phyloP scores from a whole-genome alignment of 1,284 basidiomycete genomes.

The Entoloma clypeatum region DNA sequence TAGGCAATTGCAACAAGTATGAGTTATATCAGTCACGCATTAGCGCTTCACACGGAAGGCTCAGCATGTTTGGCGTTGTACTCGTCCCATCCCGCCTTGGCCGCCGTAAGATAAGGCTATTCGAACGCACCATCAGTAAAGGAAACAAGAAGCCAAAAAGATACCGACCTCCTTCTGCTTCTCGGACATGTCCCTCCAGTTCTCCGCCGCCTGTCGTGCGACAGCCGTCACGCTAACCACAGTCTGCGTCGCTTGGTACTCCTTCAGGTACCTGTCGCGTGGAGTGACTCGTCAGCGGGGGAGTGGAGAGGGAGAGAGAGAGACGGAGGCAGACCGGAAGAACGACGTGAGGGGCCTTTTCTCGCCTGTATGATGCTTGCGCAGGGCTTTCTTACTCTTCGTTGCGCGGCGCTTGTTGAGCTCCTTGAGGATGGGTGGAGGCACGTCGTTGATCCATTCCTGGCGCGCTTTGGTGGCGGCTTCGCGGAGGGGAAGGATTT shows the following conservation, averaged over 20 bases:
- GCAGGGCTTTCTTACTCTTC: constrained; percentile 6
- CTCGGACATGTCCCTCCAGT: constrained; percentile 5
- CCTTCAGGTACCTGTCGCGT: constrained; percentile 5
- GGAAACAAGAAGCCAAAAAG: background rate
- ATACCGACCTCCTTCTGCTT: constrained; percentile 10
- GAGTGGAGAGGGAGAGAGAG: background rate
- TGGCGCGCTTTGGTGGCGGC: constrained; percentile 1
- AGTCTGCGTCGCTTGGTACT: background rate
- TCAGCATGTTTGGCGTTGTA: too few relatives aligned
- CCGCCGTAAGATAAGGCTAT: too few relatives aligned
- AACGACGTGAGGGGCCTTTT: constrained; percentile 3
- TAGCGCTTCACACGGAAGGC: too few relatives aligned
- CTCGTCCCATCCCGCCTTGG: too few relatives aligned
- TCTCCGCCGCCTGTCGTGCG: too few relatives aligned
- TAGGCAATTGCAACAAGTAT: too few relatives aligned
- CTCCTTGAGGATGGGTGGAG: constrained; percentile 11
- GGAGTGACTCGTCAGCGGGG: background rate
- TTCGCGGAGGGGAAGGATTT: background rate
- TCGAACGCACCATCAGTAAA: too few relatives aligned
- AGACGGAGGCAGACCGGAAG: constrained; percentile 8
- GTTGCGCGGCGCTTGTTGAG: constrained; percentile 14
- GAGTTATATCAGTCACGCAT: too few relatives aligned
- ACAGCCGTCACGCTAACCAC: background rate
- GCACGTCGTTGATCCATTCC: constrained; percentile 12
- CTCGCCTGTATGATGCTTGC: background rate